Percentiles rank a stretch among this genome's conserved stretches.
Evolutionary conservation across 164 flowering plant genomes (phyloP).

Genomic region (Chimonanthus salicifolius): DNA sequence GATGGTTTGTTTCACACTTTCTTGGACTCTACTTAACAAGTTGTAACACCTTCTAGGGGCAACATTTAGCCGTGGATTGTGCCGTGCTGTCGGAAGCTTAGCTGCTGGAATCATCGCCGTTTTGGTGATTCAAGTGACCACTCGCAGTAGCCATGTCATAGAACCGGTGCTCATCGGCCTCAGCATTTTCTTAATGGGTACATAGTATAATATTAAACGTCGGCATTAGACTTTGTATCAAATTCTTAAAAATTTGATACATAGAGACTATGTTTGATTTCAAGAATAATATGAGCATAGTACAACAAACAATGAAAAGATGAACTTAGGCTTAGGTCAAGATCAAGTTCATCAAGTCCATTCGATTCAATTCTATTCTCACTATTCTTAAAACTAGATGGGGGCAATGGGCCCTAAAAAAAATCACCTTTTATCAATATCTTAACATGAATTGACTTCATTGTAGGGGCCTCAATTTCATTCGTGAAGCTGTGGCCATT

Average conservation of each 20-base stretch:
- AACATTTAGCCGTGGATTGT: constrained; percentile 75
- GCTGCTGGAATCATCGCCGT: constrained; percentile 71
- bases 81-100: constrained; percentile 76
- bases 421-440: background rate
- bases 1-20: too few relatives aligned
- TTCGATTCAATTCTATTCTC: too few relatives aligned
- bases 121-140: constrained; percentile 45
- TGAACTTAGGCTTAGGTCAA: too few relatives aligned
- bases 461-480: constrained; percentile 60
- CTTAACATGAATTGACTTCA: background rate
- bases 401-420: background rate
- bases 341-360: too few relatives aligned
- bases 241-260: too few relatives aligned
- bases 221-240: too few relatives aligned
- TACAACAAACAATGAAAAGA: too few relatives aligned
- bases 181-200: constrained; percentile 69
- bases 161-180: constrained; percentile 64
- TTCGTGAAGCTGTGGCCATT: constrained; percentile 78
- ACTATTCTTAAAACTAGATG: background rate
- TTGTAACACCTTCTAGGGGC: constrained; percentile 37
- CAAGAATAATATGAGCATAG: too few relatives aligned
- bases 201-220: background rate
- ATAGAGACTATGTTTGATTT: too few relatives aligned
- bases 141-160: constrained; percentile 34
- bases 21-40: background rate